Evolutionary conservation across 306 rosid species (phyloP).

Genomic region (Glycine latifolia): DNA sequence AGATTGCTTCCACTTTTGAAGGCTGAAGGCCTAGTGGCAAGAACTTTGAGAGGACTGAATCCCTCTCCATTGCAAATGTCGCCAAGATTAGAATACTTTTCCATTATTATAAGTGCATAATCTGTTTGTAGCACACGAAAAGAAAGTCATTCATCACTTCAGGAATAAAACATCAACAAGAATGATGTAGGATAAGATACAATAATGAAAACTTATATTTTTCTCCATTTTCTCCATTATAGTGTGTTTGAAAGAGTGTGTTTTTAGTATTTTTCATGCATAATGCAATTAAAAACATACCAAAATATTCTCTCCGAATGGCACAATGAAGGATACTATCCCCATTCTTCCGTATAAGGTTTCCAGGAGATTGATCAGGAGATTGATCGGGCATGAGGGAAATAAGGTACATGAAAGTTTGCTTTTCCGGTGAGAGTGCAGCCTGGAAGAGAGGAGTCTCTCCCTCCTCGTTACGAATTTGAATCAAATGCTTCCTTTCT

Average conservation of each 20-base stretch:
- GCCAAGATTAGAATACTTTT: background rate
- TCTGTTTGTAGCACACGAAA: constrained; percentile 19
- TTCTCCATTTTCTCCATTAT: too few relatives aligned
- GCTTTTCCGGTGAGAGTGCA: background rate
- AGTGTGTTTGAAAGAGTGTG: too few relatives aligned
- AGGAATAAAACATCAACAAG: too few relatives aligned
- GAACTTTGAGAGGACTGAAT: constrained; percentile 44
- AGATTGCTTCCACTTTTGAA: constrained; percentile 36
- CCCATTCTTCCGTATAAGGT: background rate
- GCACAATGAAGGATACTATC: background rate
- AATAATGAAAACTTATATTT: too few relatives aligned
- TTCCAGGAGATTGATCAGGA: background rate
- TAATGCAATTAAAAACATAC: background rate
- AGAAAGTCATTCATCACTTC: too few relatives aligned
- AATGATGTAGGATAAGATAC: too few relatives aligned
- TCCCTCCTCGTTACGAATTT: background rate
- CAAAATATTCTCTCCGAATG: background rate
- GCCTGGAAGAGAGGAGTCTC: constrained; percentile 29
- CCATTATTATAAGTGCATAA: constrained; percentile 39
- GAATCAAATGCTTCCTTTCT: background rate
- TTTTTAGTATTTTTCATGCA: too few relatives aligned
- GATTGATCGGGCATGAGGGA: background rate
- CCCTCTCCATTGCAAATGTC: background rate
- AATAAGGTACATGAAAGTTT: background rate
- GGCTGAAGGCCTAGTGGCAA: constrained; percentile 44